phyloP scores from a whole-genome alignment of 108 stramenopile species.

The Nitzschia sp. region DNA sequence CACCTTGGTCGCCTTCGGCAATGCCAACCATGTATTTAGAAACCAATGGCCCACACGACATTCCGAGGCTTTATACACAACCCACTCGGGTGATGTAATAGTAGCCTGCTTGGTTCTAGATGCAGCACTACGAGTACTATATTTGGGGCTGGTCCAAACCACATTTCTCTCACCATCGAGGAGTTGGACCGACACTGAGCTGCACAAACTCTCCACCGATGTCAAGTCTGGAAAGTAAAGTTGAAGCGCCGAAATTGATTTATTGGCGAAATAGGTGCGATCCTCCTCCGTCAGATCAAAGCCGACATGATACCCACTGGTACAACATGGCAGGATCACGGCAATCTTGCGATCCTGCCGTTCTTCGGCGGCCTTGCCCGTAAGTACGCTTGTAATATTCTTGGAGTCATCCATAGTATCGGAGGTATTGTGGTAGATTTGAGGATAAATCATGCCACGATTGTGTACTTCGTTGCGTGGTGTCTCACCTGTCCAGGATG shows the following conservation, averaged over 20 bases:
- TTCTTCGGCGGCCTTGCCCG: background rate
- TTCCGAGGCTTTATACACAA: background rate
- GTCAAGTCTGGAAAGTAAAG: background rate
- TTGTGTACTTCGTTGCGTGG: background rate
- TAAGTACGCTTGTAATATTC: background rate
- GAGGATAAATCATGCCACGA: background rate
- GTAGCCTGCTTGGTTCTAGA: too few species aligned
- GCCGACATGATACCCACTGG: background rate
- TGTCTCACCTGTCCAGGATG: background rate
- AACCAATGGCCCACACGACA: slow-evolving; percentile 6
- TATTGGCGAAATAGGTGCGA: background rate
- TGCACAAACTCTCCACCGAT: background rate
- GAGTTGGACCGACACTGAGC: background rate
- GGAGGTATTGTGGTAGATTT: background rate
- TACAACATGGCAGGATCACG: background rate
- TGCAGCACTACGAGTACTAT: background rate
- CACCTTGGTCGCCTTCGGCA: background rate
- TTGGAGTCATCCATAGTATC: background rate
- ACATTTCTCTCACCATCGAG: background rate
- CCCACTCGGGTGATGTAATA: background rate
- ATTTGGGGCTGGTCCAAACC: background rate
- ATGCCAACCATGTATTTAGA: slow-evolving; percentile 2
- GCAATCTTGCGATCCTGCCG: background rate
- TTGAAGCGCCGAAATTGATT: background rate
- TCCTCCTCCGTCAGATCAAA: background rate